Evolutionary conservation across 1,139 yeast species (phyloP).

Genomic region (Diutina mesorugosa): DNA sequence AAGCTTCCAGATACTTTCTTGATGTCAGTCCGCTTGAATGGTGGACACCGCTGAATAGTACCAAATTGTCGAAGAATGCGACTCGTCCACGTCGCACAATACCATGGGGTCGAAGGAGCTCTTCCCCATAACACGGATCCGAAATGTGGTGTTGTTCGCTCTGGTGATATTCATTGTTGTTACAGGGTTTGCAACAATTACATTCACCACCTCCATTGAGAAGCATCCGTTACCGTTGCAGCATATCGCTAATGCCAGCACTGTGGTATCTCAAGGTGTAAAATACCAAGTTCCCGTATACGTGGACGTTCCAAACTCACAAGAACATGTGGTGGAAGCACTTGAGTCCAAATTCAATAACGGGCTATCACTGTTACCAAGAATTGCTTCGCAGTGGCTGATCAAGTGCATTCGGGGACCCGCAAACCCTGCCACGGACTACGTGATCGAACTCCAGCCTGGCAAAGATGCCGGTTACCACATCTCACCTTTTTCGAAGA

Average conservation of each 20-base stretch:
- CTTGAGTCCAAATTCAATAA: background rate
- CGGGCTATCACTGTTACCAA: background rate
- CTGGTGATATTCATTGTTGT: background rate
- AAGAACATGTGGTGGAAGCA: background rate
- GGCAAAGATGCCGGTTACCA: background rate
- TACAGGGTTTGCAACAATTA: background rate
- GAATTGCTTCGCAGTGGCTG: background rate
- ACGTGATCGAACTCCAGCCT: background rate
- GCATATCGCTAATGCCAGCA: background rate
- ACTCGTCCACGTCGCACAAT: background rate
- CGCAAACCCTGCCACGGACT: background rate
- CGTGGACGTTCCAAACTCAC: background rate
- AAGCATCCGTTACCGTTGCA: background rate
- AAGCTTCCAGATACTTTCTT: no score
- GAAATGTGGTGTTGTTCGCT: background rate
- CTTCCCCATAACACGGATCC: background rate
- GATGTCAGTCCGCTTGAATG: background rate
- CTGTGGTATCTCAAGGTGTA: background rate
- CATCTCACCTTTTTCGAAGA: background rate
- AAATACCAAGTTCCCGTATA: background rate
- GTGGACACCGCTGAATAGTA: background rate
- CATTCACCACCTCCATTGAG: background rate
- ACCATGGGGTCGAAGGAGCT: background rate
- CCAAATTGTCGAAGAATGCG: background rate
- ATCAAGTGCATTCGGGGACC: background rate